A percentile compares a stretch with the other conserved stretches of the same genome.
These are phyloP conservation scores for Gastrolobium bilobum DNA, from an alignment of 306 rosid genomes.

Conservation along the genomic window DNA sequence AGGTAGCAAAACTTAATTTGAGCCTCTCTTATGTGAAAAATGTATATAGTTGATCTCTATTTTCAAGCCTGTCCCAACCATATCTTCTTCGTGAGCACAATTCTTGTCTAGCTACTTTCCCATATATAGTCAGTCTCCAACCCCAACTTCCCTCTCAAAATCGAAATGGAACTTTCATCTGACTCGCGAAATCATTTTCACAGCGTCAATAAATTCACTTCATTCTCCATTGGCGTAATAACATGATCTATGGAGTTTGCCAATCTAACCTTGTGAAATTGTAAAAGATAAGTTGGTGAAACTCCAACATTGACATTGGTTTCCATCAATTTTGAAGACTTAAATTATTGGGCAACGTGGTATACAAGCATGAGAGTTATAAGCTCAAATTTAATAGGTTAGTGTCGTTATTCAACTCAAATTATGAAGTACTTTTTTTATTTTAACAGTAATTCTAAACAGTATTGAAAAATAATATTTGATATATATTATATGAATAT, in stretches of 20 bases:
- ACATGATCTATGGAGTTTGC: background rate
- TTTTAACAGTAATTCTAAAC: no score
- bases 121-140: conserved; percentile 47
- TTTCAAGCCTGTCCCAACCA: conserved; percentile 69
- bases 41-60: background rate
- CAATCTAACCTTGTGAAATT: no score
- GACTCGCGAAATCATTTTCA: background rate
- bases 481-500: no score
- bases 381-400: no score
- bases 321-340: no score
- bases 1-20: conserved; percentile 31
- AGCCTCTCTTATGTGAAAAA: background rate
- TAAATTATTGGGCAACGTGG: no score
- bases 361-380: no score
- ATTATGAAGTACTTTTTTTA: no score
- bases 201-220: background rate
- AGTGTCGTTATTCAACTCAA: no score
- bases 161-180: background rate
- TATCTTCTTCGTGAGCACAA: conserved; percentile 21
- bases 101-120: conserved; percentile 24
- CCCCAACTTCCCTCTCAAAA: conserved; percentile 46
- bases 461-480: no score
- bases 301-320: no score
- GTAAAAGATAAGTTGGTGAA: no score
- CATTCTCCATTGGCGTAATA: background rate